phyloP scores from a whole-genome alignment of 2,329 filamentous ascomycete species.

The Curvularia lunata region DNA sequence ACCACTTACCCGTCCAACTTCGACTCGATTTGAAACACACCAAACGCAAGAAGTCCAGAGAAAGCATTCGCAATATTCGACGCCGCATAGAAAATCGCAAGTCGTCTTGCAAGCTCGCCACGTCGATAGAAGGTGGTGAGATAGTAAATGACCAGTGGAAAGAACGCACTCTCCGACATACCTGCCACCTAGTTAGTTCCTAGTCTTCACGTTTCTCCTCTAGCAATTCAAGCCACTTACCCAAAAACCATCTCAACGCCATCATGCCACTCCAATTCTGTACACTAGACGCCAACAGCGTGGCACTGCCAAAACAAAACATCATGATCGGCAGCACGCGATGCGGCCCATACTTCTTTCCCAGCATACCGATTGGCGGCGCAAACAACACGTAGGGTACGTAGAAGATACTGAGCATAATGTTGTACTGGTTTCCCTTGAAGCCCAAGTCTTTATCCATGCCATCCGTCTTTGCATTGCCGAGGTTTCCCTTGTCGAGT shows the following conservation, averaged over 20 bases:
- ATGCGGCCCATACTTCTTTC: conserved; percentile 71
- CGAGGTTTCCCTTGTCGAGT: conserved; percentile 44
- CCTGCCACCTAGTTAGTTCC: conserved; percentile 30
- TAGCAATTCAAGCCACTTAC: conserved; percentile 37
- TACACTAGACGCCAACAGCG: conserved; percentile 63
- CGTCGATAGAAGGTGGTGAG: conserved; percentile 70
- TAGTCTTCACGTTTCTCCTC: not conserved
- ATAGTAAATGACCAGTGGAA: conserved; percentile 71
- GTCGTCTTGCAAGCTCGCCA: conserved; percentile 71
- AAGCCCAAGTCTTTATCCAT: conserved; percentile 64
- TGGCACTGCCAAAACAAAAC: conserved; percentile 70
- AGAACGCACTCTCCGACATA: conserved; percentile 71
- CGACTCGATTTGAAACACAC: conserved; percentile 63
- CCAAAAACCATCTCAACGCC: conserved; percentile 71
- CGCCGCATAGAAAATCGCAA: conserved; percentile 78
- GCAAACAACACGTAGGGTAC: conserved; percentile 75
- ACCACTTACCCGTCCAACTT: conserved; percentile 50
- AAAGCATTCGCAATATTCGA: conserved; percentile 75
- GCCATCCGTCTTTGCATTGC: conserved; percentile 55
- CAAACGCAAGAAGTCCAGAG: conserved; percentile 64
- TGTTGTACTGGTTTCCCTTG: conserved; percentile 69
- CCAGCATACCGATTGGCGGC: conserved; percentile 68
- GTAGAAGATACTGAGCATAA: conserved; percentile 73
- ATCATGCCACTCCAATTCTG: conserved; percentile 70
- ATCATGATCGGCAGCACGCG: conserved; percentile 71